phyloP scores from a whole-genome alignment of 2,329 filamentous ascomycete species.

The Talaromyces atroroseus region DNA sequence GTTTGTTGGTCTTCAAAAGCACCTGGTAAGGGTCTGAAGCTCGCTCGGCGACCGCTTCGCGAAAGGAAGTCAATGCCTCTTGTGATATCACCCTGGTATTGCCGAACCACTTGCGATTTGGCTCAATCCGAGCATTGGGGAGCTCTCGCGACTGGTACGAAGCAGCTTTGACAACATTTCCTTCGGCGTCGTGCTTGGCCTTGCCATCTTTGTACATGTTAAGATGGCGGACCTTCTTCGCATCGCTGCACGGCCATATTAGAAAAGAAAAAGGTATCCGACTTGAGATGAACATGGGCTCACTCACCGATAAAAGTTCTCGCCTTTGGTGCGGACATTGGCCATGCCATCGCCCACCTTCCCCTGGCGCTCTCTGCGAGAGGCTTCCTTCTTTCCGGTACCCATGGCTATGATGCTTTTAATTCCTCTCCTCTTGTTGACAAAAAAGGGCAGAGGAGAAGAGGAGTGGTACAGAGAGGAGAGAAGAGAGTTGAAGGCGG shows the following conservation, averaged over 20 bases:
- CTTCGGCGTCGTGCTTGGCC: constrained; percentile 71
- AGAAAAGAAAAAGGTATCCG: not conserved
- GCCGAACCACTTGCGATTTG: constrained; percentile 96
- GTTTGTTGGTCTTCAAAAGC: constrained; percentile 92
- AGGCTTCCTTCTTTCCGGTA: constrained; percentile 84
- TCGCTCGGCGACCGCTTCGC: constrained; percentile 86
- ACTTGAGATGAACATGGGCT: not conserved
- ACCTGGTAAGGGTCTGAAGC: constrained; percentile 87
- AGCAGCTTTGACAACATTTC: constrained; percentile 79
- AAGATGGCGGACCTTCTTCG: constrained; percentile 82
- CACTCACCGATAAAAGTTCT: constrained; percentile 88
- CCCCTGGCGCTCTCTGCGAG: constrained; percentile 76
- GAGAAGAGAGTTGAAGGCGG: constrained; percentile 5
- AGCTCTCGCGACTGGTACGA: constrained; percentile 76
- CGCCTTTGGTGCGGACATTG: constrained; percentile 90
- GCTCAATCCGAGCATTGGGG: constrained; percentile 82
- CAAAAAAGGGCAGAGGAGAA: constrained; percentile 21
- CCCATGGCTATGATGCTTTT: constrained; percentile 58
- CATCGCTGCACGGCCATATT: constrained; percentile 42
- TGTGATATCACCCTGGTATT: constrained; percentile 89
- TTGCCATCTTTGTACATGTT: constrained; percentile 89
- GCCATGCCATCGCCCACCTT: constrained; percentile 79
- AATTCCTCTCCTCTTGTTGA: constrained; percentile 17
- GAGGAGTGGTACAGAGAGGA: constrained; percentile 22
- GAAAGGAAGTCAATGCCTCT: constrained; percentile 78